Conservation (phyloP, 2,329 filamentous ascomycete genomes). For the Zymoseptoria brevis region DNA sequence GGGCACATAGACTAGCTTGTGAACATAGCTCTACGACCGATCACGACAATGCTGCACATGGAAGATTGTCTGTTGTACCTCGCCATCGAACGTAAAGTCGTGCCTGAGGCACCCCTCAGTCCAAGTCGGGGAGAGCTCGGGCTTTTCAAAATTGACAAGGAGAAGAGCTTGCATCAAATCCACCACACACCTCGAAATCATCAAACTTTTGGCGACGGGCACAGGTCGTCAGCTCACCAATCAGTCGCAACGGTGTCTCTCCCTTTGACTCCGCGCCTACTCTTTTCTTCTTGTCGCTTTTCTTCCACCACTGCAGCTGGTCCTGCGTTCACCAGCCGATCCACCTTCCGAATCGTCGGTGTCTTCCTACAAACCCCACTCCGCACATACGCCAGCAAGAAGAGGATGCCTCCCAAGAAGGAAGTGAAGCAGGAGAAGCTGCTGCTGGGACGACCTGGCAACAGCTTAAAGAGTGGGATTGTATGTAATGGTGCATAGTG, state of each 20-base stretch:
- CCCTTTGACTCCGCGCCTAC: constrained; percentile 18
- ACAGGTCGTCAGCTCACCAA: constrained; percentile 21
- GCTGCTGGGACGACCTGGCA: neutral
- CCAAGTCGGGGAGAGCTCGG: neutral
- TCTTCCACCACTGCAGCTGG: constrained; percentile 25
- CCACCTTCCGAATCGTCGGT: constrained; percentile 10
- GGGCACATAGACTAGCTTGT: neutral
- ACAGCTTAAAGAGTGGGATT: constrained; percentile 94
- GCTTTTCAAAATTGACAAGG: neutral
- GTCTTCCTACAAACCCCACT: constrained; percentile 8
- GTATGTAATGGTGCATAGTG: constrained; percentile 51
- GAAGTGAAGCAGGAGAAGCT: constrained; percentile 75
- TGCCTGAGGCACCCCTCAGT: neutral
- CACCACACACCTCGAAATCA: neutral
- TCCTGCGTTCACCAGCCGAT: constrained; percentile 24
- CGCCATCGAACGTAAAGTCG: neutral
- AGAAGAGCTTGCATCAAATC: neutral
- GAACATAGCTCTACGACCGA: neutral
- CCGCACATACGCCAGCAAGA: constrained; percentile 47
- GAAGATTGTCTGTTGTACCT: neutral
- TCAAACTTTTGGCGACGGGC: constrained; percentile 20
- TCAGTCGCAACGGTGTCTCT: constrained; percentile 21
- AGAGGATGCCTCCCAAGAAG: constrained; percentile 96
- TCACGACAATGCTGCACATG: neutral
- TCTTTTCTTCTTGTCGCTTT: constrained; percentile 19